These are phyloP conservation scores for Angomonas deanei DNA, from an alignment of 208 protist genomes.

Conservation along the genomic window DNA sequence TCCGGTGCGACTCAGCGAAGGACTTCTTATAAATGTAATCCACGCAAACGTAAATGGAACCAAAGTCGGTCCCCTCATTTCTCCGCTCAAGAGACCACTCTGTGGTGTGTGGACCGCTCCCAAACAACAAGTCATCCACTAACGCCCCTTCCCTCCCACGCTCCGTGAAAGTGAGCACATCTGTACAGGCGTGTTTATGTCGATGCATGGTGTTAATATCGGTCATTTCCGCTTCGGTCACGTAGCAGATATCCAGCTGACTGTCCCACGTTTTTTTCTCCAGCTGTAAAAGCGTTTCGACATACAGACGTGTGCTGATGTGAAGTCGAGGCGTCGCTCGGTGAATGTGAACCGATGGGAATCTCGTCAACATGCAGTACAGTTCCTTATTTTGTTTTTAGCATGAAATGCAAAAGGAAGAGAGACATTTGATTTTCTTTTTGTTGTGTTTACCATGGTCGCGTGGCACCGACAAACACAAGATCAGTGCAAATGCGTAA, in stretches of 20 bases:
- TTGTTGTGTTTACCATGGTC: too few species aligned
- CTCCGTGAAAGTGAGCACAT: constrained; percentile 76
- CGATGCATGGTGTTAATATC: constrained; percentile 36
- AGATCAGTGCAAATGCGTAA: too few species aligned
- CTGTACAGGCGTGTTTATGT: constrained; percentile 44
- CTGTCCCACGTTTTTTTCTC: constrained; percentile 37
- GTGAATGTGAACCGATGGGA: constrained; percentile 25
- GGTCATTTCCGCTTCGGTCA: constrained; percentile 42
- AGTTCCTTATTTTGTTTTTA: not conserved
- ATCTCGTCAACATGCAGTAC: constrained; percentile 8
- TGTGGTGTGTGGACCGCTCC: not conserved
- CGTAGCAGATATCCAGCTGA: constrained; percentile 41
- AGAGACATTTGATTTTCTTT: not conserved
- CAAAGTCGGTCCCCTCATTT: constrained; percentile 40
- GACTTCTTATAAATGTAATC: constrained; percentile 56
- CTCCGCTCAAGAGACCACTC: not conserved
- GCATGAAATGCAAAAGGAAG: not conserved
- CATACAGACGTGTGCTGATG: constrained; percentile 15
- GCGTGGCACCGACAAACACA: too few species aligned
- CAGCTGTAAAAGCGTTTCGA: constrained; percentile 31
- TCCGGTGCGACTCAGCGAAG: constrained; percentile 17
- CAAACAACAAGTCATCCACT: constrained; percentile 44
- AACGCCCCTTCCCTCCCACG: constrained; percentile 1
- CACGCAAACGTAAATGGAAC: constrained; percentile 66
- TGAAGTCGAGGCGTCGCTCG: constrained; percentile 36